Conservation (phyloP, 306 rosid species). For the Amphicarpaea edgeworthii region DNA sequence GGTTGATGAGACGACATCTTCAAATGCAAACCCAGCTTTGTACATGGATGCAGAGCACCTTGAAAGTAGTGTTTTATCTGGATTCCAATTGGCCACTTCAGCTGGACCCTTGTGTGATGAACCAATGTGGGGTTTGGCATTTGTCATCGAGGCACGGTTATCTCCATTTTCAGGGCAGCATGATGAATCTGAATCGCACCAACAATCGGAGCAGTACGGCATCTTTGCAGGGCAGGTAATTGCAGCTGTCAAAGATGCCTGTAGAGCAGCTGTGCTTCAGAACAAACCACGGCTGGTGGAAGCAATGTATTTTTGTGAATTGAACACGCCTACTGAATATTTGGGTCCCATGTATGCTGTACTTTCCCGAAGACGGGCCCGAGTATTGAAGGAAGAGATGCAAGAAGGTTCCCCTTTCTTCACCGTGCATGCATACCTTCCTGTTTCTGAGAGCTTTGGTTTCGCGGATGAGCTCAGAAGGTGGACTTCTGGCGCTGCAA, state of each 20-base stretch:
- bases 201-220: conserved; percentile 74
- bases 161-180: conserved; percentile 54
- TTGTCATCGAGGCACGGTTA: conserved; percentile 77
- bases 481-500: conserved; percentile 86
- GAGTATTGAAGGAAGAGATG: conserved; percentile 87
- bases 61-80: conserved; percentile 76
- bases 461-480: conserved; percentile 90
- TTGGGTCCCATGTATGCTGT: conserved; percentile 92
- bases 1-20: conserved; percentile 50
- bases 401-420: conserved; percentile 96
- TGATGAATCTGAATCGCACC: conserved; percentile 64
- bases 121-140: conserved; percentile 93
- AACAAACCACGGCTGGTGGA: conserved; percentile 87
- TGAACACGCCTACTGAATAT: conserved; percentile 77
- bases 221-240: conserved; percentile 84
- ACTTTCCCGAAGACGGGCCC: conserved; percentile 83
- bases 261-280: conserved; percentile 84
- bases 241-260: conserved; percentile 86
- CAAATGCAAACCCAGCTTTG: conserved; percentile 50
- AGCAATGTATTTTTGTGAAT: conserved; percentile 93
- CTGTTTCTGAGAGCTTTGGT: conserved; percentile 92
- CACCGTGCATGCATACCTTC: conserved; percentile 89
- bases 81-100: conserved; percentile 85
- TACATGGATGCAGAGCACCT: conserved; percentile 72
- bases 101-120: conserved; percentile 98